phyloP scores from a whole-genome alignment of 441 rosid genomes.

The Aquilaria agallochum region DNA sequence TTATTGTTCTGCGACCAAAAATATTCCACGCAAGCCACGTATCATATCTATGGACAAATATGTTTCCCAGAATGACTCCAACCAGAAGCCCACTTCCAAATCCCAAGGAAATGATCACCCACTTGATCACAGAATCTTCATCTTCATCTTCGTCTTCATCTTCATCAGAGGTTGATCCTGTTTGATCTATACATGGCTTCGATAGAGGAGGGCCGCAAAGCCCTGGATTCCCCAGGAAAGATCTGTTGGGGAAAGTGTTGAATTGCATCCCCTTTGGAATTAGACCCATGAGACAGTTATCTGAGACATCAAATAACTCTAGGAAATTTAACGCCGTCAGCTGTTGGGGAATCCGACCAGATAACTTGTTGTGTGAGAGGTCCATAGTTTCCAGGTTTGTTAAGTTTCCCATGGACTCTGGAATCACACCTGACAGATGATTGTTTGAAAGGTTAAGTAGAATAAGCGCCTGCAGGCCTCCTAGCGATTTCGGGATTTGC shows the following conservation, averaged over 20 bases:
- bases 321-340: conserved; percentile 18
- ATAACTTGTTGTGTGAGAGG: conserved; percentile 29
- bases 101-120: conserved; percentile 12
- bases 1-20: no score
- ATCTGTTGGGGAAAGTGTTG: conserved; percentile 12
- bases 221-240: conserved; percentile 15
- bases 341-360: conserved; percentile 27
- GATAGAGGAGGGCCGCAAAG: conserved; percentile 15
- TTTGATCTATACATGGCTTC: conserved; percentile 4
- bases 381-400: conserved; percentile 25
- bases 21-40: conserved; percentile 3
- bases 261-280: conserved; percentile 35
- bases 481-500: conserved; percentile 19
- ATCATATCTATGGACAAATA: background rate
- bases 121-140: background rate
- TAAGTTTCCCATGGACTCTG: conserved; percentile 18
- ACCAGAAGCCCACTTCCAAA: conserved; percentile 14
- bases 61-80: conserved; percentile 8
- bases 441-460: conserved; percentile 36
- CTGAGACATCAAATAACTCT: conserved; percentile 17
- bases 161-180: background rate
- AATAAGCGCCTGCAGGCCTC: conserved; percentile 19
- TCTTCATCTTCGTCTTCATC: background rate
- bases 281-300: conserved; percentile 25
- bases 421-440: conserved; percentile 19